These are phyloP conservation scores for Fusarium beomiforme DNA, from an alignment of 2,329 filamentous ascomycete genomes.

Conservation along the genomic window DNA sequence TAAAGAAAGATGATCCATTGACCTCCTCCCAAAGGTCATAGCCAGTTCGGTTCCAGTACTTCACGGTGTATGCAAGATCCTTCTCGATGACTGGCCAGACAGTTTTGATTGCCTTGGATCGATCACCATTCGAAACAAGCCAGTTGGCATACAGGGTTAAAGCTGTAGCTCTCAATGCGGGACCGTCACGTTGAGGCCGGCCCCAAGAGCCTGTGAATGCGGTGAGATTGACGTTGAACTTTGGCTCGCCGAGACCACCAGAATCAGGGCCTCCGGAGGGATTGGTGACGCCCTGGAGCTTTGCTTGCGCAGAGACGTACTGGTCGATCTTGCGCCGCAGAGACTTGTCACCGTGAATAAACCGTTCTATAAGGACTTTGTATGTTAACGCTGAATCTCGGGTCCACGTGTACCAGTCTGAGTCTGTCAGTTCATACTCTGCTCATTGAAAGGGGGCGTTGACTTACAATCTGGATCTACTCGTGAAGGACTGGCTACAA, in stretches of 20 bases:
- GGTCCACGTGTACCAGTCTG: slow-evolving; percentile 84
- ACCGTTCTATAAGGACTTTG: slow-evolving; percentile 73
- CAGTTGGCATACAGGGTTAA: slow-evolving; percentile 76
- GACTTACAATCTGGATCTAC: slow-evolving; percentile 54
- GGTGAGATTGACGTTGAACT: slow-evolving; percentile 72
- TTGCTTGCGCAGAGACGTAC: slow-evolving; percentile 73
- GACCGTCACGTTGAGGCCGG: slow-evolving; percentile 80
- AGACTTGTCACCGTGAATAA: slow-evolving; percentile 65
- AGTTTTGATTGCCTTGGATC: slow-evolving; percentile 59
- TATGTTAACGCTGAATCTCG: slow-evolving; percentile 77
- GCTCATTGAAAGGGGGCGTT: too few relatives aligned
- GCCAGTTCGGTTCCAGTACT: slow-evolving; percentile 71
- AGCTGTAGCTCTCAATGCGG: slow-evolving; percentile 77
- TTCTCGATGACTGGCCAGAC: slow-evolving; percentile 79
- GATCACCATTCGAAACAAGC: slow-evolving; percentile 70
- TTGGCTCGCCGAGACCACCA: slow-evolving; percentile 73
- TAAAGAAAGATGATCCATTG: slow-evolving; percentile 80
- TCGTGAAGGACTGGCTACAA: slow-evolving; percentile 65
- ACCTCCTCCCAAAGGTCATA: slow-evolving; percentile 87
- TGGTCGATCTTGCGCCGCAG: slow-evolving; percentile 70
- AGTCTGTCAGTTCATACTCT: too few relatives aligned
- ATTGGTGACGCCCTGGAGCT: slow-evolving; percentile 72
- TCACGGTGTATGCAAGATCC: slow-evolving; percentile 75
- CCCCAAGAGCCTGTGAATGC: slow-evolving; percentile 75
- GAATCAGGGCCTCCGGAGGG: slow-evolving; percentile 68